phyloP scores from a whole-genome alignment of 305 asterid species.

The Plantago coronopus region DNA sequence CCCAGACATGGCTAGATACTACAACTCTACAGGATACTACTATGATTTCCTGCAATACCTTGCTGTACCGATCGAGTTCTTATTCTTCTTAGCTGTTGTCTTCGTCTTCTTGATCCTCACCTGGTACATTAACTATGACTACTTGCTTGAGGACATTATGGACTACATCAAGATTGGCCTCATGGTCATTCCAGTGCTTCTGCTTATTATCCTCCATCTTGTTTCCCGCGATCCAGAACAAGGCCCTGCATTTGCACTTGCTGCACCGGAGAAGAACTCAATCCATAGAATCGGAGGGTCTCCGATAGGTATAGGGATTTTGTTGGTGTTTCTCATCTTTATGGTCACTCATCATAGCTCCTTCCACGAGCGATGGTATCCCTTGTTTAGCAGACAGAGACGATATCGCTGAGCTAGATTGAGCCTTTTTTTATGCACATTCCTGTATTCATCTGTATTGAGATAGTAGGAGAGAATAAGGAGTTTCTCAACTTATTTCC shows the following conservation, averaged over 20 bases:
- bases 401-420: neutral
- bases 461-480: no score
- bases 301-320: slow-evolving; percentile 54
- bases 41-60: slow-evolving; percentile 53
- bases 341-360: slow-evolving; percentile 70
- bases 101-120: slow-evolving; percentile 55
- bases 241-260: slow-evolving; percentile 35
- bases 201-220: slow-evolving; percentile 64
- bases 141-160: slow-evolving; percentile 40
- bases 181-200: slow-evolving; percentile 57
- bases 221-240: slow-evolving; percentile 43
- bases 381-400: slow-evolving; percentile 49
- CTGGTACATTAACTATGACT: slow-evolving; percentile 75
- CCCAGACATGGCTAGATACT: slow-evolving; percentile 53
- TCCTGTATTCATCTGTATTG: no score
- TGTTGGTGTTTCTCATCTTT: slow-evolving; percentile 58
- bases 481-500: no score
- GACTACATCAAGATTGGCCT: slow-evolving; percentile 49
- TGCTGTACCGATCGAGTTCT: slow-evolving; percentile 57
- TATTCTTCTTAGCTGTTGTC: slow-evolving; percentile 45
- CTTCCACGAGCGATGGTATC: slow-evolving; percentile 68
- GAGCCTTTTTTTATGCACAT: no score
- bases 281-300: slow-evolving; percentile 69
- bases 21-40: slow-evolving; percentile 38
- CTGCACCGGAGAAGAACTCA: slow-evolving; percentile 59